Evolutionary conservation across 2,329 filamentous ascomycete species (phyloP).

Genomic region (Pezicula neosporulosa): DNA sequence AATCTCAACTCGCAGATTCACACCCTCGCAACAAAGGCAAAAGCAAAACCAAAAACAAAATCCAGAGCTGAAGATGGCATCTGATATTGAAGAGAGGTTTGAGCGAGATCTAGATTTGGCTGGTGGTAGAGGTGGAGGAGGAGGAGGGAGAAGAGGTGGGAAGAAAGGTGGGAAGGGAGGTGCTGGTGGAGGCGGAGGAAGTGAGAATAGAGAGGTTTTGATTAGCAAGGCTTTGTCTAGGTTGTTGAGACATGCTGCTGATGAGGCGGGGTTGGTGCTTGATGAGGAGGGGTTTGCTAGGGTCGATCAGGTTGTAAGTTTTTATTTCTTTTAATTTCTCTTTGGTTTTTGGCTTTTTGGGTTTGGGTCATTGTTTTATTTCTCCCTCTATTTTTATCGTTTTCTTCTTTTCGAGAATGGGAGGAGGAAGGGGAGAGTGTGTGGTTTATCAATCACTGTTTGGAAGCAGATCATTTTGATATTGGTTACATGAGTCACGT

Average conservation of each 20-base stretch:
- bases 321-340: constrained; percentile 1
- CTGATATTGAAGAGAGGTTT: not conserved
- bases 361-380: not conserved
- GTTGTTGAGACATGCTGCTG: constrained; percentile 30
- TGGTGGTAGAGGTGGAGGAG: constrained; percentile 1
- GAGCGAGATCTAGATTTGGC: not conserved
- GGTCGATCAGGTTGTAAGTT: constrained; percentile 55
- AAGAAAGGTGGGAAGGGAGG: constrained; percentile 7
- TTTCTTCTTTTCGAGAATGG: not conserved
- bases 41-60: not conserved
- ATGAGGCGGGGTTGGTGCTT: constrained; percentile 51
- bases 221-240: constrained; percentile 30
- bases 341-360: constrained; percentile 6
- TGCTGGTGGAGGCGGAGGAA: constrained; percentile 14
- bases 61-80: not conserved
- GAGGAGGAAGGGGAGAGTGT: not conserved
- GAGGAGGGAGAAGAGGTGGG: constrained; percentile 4
- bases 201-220: constrained; percentile 21
- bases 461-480: too few species aligned
- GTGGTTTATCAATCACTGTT: too few species aligned
- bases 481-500: too few species aligned
- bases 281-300: constrained; percentile 58
- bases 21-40: too few species aligned
- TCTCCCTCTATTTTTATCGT: constrained; percentile 1
- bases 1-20: too few species aligned